Percentiles rank a stretch among this genome's conserved stretches.
phyloP scores from a whole-genome alignment of 257 asterid species.

The Cynanchum wilfordii region DNA sequence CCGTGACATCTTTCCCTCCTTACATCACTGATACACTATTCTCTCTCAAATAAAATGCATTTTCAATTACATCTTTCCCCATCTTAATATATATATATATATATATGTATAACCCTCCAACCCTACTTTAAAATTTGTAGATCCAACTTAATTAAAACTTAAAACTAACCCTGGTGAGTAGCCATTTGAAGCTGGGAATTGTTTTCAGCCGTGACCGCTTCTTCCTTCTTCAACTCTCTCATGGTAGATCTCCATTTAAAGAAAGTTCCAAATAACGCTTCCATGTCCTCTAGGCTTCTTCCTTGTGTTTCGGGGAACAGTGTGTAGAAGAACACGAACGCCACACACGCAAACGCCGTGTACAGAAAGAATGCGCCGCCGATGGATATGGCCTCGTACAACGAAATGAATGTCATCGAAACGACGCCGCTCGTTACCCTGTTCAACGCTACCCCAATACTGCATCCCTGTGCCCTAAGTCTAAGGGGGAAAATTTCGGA shows the following conservation, averaged over 20 bases:
- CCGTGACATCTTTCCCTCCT: too few relatives aligned
- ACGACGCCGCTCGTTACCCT: slow-evolving; percentile 53
- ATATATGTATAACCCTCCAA: too few relatives aligned
- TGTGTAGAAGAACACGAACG: slow-evolving; percentile 41
- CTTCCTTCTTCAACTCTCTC: slow-evolving; percentile 23
- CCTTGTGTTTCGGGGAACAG: slow-evolving; percentile 66
- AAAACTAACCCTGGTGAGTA: too few relatives aligned
- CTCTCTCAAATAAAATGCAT: too few relatives aligned
- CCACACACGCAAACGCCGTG: slow-evolving; percentile 33
- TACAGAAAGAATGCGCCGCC: slow-evolving; percentile 59
- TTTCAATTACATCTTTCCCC: too few relatives aligned
- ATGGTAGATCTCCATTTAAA: slow-evolving; percentile 43
- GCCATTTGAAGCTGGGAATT: too few relatives aligned
- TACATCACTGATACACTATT: too few relatives aligned
- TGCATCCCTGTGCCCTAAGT: slow-evolving; percentile 65
- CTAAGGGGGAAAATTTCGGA: slow-evolving; percentile 19
- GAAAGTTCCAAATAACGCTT: slow-evolving; percentile 48
- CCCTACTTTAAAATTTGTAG: too few relatives aligned
- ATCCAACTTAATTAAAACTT: too few relatives aligned
- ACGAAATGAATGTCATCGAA: slow-evolving; percentile 56
- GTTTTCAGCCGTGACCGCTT: neutral
- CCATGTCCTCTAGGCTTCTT: slow-evolving; percentile 58
- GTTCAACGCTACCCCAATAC: slow-evolving; percentile 50
- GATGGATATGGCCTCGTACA: slow-evolving; percentile 24
- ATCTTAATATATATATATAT: too few relatives aligned